phyloP scores from a whole-genome alignment of 495 filamentous ascomycete species.

The Podospora anserina region DNA sequence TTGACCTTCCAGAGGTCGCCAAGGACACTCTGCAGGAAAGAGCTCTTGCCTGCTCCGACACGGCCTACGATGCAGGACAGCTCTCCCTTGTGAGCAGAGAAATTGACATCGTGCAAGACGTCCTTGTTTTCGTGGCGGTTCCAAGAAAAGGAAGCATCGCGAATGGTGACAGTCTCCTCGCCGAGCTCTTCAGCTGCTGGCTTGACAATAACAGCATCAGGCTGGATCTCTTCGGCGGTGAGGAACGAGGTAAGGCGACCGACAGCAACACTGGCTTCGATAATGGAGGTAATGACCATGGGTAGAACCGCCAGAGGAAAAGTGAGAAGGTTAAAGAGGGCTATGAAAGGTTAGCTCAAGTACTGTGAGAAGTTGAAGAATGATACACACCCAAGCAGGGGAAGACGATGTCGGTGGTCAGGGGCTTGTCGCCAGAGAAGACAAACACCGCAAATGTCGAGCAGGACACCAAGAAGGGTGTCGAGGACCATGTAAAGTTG shows the following conservation, averaged over 20 bases:
- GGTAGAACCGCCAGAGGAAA: conserved; percentile 94
- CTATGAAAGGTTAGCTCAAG: conserved; percentile 14
- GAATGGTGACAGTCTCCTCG: conserved; percentile 80
- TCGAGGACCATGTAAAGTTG: conserved; percentile 99
- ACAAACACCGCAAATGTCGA: conserved; percentile 96
- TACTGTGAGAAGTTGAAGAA: conserved; percentile 8
- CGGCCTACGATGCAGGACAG: conserved; percentile 91
- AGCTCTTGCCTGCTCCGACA: conserved; percentile 93
- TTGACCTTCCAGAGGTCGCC: conserved; percentile 89
- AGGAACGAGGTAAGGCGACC: conserved; percentile 82
- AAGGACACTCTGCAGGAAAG: conserved; percentile 78
- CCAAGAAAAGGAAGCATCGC: conserved; percentile 91
- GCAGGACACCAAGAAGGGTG: conserved; percentile 96
- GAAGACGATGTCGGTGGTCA: conserved; percentile 95
- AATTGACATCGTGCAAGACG: conserved; percentile 66
- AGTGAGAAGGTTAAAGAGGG: conserved; percentile 87
- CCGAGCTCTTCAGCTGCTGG: conserved; percentile 66
- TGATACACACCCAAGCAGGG: conserved; percentile 62
- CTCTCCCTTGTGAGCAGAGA: conserved; percentile 84
- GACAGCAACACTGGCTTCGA: conserved; percentile 93
- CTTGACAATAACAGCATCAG: conserved; percentile 70
- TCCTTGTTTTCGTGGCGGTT: conserved; percentile 66
- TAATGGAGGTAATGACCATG: conserved; percentile 95
- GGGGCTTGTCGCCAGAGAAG: conserved; percentile 68
- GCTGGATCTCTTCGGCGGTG: conserved; percentile 83